Base-by-base conservation (phyloP, 805 yeast species). In the Pichia nakasei region DNA sequence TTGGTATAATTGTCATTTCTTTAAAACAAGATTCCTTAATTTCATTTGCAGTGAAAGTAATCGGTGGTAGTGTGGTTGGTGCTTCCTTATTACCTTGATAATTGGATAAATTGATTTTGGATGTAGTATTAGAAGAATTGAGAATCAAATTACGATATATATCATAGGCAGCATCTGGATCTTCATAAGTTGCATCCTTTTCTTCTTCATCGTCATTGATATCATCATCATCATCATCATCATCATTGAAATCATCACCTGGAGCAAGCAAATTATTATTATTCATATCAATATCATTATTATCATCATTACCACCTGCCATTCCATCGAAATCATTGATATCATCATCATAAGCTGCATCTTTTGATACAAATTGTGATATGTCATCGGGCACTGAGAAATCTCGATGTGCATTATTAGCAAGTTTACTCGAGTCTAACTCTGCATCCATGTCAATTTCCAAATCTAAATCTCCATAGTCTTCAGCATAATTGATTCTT, bases 401-500 rank as follows among this genome's bases (percentile, higher is more conserved):
- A 15, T 27, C 32, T 13, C 15, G 9, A 27, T 15, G 6, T 6
- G 11, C 5, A n/a, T 24, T 24, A 24, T 24, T 24, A 11, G 27
- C 7, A 11, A 24, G 7, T 8, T 13, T 12, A 9, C 22, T 36
- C 32, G 9, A 15, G 21, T 19, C 31, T n/a, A 18, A 29, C 21
- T 42, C 38, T 13, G 39, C n/a, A 29, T 39, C 43, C n/a, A 53
- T 58, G 9, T 55, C 60, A 36, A 56, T 55, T 51, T 80, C 80
- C 40, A 75, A 78, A 49, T 85, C 95, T 46, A 78, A 70, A 24
- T 60, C 64, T 58, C 85, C 95, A 47, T 78, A 72, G 34, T 60
- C 65, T 58, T 87, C 96, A 0, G 96, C 93, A 57, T 88, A 88
- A 58, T 84, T 85, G 41, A 85, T 77, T 39, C 79, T 82, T 20